Evolutionary conservation across 2,329 filamentous ascomycete species (phyloP).

Genomic region (Cercospora nicotianae): DNA sequence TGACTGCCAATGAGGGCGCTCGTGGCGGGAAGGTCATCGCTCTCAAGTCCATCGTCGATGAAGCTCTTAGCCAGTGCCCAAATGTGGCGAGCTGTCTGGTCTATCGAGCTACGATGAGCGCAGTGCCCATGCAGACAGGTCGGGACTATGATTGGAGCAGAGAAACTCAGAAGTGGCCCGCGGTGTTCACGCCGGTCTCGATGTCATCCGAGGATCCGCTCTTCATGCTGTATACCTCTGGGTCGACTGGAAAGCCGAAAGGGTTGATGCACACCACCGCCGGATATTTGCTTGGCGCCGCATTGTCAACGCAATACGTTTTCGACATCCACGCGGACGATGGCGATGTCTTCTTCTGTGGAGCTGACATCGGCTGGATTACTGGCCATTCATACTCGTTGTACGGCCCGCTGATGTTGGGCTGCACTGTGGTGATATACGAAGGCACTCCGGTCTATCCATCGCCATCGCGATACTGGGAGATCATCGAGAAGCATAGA

Average conservation of each 20-base stretch:
- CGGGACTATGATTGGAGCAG: neutral
- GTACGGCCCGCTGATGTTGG: neutral
- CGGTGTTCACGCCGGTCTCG: neutral
- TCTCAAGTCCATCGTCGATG: neutral
- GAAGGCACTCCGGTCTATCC: neutral
- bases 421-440: neutral
- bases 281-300: neutral
- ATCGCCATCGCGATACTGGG: neutral
- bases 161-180: neutral
- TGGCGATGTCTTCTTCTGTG: neutral
- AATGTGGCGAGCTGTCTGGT: neutral
- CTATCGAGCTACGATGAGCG: conserved; percentile 47
- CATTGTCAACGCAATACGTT: neutral
- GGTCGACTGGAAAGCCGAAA: neutral
- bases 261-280: neutral
- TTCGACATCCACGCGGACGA: neutral
- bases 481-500: neutral
- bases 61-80: conserved; percentile 43
- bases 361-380: neutral
- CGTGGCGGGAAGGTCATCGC: conserved; percentile 86
- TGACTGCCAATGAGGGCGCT: conserved; percentile 94
- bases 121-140: conserved; percentile 53
- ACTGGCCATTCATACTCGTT: neutral
- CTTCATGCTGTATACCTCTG: neutral
- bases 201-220: neutral